These are phyloP conservation scores for Rhexocercosporidium sp. DNA, from an alignment of 2,329 filamentous ascomycete genomes.

Conservation along the genomic window DNA sequence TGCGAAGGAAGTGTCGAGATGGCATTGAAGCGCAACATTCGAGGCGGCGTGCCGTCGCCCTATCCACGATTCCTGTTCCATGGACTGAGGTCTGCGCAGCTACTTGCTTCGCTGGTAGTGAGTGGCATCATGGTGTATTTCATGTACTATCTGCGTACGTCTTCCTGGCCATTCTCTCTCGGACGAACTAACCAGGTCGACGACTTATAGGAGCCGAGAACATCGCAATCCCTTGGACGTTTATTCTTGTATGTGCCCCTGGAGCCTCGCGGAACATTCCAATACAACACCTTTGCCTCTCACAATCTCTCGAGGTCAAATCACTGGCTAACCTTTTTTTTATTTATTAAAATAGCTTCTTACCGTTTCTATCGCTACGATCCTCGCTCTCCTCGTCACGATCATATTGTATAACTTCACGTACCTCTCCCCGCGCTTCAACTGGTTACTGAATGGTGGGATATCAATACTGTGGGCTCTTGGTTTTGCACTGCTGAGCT, in stretches of 20 bases:
- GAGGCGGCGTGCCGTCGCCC: slow-evolving; percentile 38
- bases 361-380: slow-evolving; percentile 33
- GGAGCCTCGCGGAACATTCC: background rate
- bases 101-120: slow-evolving; percentile 34
- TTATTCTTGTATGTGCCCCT: slow-evolving; percentile 32
- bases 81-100: slow-evolving; percentile 34
- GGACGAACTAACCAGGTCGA: background rate
- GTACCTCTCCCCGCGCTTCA: slow-evolving; percentile 39
- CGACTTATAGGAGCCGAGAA: slow-evolving; percentile 27
- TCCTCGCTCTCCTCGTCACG: slow-evolving; percentile 33
- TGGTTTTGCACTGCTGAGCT: slow-evolving; percentile 37
- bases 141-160: slow-evolving; percentile 38
- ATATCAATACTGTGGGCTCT: slow-evolving; percentile 35
- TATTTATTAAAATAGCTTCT: slow-evolving; percentile 28
- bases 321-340: slow-evolving; percentile 12
- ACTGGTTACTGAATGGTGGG: slow-evolving; percentile 35
- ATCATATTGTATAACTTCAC: slow-evolving; percentile 41
- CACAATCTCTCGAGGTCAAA: too few relatives aligned
- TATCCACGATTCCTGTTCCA: slow-evolving; percentile 40
- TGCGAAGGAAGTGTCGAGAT: slow-evolving; percentile 35
- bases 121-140: slow-evolving; percentile 39
- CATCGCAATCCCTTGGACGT: slow-evolving; percentile 38
- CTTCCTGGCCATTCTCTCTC: background rate
- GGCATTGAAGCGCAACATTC: slow-evolving; percentile 34
- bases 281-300: too few relatives aligned